Percentiles rank a stretch among this genome's conserved stretches.
Evolutionary conservation across 192 early-diverging fungal species (phyloP).

Genomic region (Backusella circina): DNA sequence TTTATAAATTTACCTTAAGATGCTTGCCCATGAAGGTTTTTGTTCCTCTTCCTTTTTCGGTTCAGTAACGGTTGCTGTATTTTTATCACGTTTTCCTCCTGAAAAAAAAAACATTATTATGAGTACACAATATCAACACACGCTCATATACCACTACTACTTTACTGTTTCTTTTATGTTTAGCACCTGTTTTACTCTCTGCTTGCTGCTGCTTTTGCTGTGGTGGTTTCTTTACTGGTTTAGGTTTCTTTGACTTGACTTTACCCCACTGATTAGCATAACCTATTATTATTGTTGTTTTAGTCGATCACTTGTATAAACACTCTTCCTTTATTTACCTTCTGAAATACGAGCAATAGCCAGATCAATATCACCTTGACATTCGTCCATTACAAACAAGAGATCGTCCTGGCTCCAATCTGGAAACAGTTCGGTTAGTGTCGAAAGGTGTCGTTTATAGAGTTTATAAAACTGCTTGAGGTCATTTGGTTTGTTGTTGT

Average conservation of each 20-base stretch:
- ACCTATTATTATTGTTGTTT: conserved; percentile 5
- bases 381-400: conserved; percentile 79
- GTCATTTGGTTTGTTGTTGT: conserved; percentile 38
- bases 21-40: conserved; percentile 33
- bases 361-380: conserved; percentile 78
- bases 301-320: too few species aligned
- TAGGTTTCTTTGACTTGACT: conserved; percentile 31
- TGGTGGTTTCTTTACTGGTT: conserved; percentile 13
- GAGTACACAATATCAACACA: background rate
- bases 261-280: conserved; percentile 34
- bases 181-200: background rate
- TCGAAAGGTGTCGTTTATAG: conserved; percentile 57
- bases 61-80: background rate
- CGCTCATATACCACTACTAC: background rate
- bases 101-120: background rate
- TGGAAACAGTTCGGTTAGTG: conserved; percentile 67
- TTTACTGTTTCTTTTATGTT: background rate
- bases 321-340: too few species aligned
- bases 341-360: conserved; percentile 81
- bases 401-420: conserved; percentile 91
- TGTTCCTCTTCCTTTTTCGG: conserved; percentile 13
- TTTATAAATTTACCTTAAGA: conserved; percentile 19
- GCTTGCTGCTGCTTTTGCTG: background rate
- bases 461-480: conserved; percentile 58
- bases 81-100: background rate